phyloP scores from a whole-genome alignment of 495 filamentous ascomycete species.

The Annulohypoxylon stygium region DNA sequence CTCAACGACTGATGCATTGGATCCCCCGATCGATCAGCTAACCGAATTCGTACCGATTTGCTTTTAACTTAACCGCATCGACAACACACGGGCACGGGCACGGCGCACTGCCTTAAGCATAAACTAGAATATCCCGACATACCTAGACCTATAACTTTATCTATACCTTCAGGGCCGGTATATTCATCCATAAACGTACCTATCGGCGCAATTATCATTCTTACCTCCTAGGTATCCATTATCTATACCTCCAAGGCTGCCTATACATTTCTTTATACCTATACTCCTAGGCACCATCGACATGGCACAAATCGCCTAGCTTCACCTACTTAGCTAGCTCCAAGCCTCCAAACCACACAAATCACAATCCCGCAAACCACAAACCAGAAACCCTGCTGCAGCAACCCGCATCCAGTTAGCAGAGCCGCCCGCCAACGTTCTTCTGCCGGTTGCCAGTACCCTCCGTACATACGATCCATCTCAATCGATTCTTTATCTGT shows the following conservation, averaged over 20 bases:
- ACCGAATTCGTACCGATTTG: slow-evolving; percentile 13
- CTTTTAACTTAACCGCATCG: slow-evolving; percentile 15
- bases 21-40: slow-evolving; percentile 23
- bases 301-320: slow-evolving; percentile 48
- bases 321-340: slow-evolving; percentile 46
- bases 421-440: slow-evolving; percentile 52
- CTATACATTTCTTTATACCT: neutral
- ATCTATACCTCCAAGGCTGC: neutral
- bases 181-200: slow-evolving; percentile 1
- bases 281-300: slow-evolving; percentile 21
- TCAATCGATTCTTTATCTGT: slow-evolving; percentile 25
- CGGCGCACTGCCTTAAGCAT: neutral
- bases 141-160: neutral
- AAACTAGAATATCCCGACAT: neutral
- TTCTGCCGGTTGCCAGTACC: slow-evolving; percentile 24
- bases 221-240: neutral
- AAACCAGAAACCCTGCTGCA: slow-evolving; percentile 41
- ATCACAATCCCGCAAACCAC: slow-evolving; percentile 13
- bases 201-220: slow-evolving; percentile 21
- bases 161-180: neutral
- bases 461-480: slow-evolving; percentile 24
- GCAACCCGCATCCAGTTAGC: slow-evolving; percentile 53
- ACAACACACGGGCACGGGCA: slow-evolving; percentile 10
- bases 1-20: slow-evolving; percentile 9
- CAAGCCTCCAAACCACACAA: slow-evolving; percentile 11